These are phyloP conservation scores for Vaccinium macrocarpon DNA, from an alignment of 148 eudicot species.

Conservation along the genomic window DNA sequence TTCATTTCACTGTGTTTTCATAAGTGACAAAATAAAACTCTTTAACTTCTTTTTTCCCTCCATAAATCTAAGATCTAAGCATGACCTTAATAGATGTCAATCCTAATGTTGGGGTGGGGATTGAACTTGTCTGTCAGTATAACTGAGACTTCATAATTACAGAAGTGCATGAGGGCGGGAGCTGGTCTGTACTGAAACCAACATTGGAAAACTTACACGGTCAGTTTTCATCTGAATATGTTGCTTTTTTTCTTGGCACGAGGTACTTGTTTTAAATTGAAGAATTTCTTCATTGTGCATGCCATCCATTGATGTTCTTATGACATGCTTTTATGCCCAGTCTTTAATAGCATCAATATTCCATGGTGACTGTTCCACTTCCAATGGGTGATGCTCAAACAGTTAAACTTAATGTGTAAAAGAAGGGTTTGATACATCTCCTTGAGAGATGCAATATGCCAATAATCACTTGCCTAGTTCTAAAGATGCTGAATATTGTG, in stretches of 20 bases:
- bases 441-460: neutral
- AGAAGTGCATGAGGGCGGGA: slow-evolving; percentile 89
- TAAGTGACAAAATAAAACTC: neutral
- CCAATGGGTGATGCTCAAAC: neutral
- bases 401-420: neutral
- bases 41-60: neutral
- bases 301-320: neutral
- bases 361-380: slow-evolving; percentile 39
- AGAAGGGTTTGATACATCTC: neutral
- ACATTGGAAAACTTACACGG: slow-evolving; percentile 54
- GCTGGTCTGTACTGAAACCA: slow-evolving; percentile 77
- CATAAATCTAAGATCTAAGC: neutral
- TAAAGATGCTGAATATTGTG: neutral
- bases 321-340: too few species aligned
- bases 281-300: neutral
- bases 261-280: neutral
- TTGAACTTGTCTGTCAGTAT: neutral
- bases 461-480: neutral
- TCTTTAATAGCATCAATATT: slow-evolving; percentile 32
- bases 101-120: neutral
- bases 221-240: slow-evolving; percentile 19
- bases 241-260: neutral
- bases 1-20: neutral
- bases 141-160: slow-evolving; percentile 25
- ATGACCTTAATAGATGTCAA: neutral